Base-by-base conservation (phyloP, 305 asterid species). In the Fraxinus latifolia region DNA sequence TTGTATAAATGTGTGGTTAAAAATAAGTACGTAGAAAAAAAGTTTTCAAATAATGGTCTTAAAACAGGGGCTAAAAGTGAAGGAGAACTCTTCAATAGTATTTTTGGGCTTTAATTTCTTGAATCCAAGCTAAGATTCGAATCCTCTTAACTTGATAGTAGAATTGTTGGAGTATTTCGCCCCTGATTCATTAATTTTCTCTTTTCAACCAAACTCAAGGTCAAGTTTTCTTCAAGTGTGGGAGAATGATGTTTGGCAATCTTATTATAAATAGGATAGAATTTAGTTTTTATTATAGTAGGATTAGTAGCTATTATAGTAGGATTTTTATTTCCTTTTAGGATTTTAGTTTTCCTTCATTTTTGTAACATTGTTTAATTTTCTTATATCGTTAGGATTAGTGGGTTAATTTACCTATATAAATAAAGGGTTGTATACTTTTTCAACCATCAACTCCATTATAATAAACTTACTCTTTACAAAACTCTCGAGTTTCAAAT, bases 281-380 rank as follows among this genome's bases (percentile, higher is more conserved):
- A 12, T 79, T 79, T 83, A 44, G 82, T 53, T 53, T n/a, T 53
- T n/a, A 53, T 53, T 53, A n/a, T 53, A 53, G n/a, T 53, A 5
- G 62, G 62, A 53, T 53, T 53, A 73, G 62, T 53, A 15, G 62
- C 62, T 50, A n/a, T 53, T 53, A 5, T n/a, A 53, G 62, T 97
- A 96, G 98, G 97, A 97, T 85, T n/a, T 53, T 53, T 53, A 5
- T 53, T 53, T 53, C 21, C 8, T 53, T 53, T 14, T 11, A 42
- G 50, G 62, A n/a, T 47, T 47, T 47, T 14, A 14, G 19, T 47
- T 14, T 47, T 47, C 60, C 7, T 14, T 47, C 60, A 14, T 53
- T 47, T 53, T 53, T n/a, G 23, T 15, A 15, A 53, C 9, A 53
- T n/a, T n/a, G 62, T 53, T 15, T 50, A 50, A 50, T n/a, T 53